Percentiles rank a stretch among this genome's conserved stretches.
phyloP scores from a whole-genome alignment of 2,329 filamentous ascomycete species.

The Lasiodiplodia citricola region DNA sequence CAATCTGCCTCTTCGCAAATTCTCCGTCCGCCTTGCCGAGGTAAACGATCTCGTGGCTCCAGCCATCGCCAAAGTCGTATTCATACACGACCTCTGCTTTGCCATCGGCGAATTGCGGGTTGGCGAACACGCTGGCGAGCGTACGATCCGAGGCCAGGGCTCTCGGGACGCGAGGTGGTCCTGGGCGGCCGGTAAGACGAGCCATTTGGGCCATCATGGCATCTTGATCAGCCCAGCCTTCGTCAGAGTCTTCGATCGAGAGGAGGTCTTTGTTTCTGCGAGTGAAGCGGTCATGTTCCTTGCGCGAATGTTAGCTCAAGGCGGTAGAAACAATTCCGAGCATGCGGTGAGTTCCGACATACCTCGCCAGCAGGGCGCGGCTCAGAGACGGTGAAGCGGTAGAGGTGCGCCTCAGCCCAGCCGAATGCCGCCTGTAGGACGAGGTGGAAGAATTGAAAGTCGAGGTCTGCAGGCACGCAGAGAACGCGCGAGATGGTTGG shows the following conservation, averaged over 20 bases:
- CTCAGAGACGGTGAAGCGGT: not conserved
- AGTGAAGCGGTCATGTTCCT: no score
- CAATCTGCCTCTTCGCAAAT: not conserved
- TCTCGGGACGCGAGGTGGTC: not conserved
- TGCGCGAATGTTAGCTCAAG: no score
- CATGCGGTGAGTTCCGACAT: not conserved
- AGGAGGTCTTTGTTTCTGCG: not conserved
- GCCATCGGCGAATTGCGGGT: not conserved
- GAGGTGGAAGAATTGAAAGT: not conserved
- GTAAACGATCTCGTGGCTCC: not conserved
- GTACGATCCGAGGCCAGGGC: not conserved
- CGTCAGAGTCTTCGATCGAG: not conserved
- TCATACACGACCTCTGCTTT: not conserved
- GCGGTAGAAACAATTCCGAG: no score
- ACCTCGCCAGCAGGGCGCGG: not conserved
- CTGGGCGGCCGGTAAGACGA: no score
- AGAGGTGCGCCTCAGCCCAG: not conserved
- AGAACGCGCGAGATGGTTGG: not conserved
- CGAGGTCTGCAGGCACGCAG: not conserved
- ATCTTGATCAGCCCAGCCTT: no score
- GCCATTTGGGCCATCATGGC: no score
- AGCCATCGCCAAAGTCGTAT: not conserved
- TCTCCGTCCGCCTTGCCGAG: not conserved
- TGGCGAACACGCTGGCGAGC: not conserved
- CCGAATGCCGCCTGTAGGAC: not conserved